Percentiles rank a stretch among this genome's conserved stretches.
Conservation (phyloP, 2,329 filamentous ascomycete genomes). For the Tolypocladium pustulatum region DNA sequence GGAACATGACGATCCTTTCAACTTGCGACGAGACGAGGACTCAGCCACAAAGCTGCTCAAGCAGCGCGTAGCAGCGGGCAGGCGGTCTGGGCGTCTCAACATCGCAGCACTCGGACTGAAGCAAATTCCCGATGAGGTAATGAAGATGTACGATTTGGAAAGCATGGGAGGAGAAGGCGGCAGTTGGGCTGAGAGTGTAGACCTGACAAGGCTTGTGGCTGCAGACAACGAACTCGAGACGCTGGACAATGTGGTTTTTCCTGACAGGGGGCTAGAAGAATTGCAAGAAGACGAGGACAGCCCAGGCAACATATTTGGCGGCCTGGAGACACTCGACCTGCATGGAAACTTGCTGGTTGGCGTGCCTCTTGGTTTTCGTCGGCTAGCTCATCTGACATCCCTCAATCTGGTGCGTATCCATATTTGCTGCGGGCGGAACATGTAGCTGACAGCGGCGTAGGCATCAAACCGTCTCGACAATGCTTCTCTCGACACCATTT, state of each 20-base stretch:
- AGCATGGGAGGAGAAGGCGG: slow-evolving; percentile 50
- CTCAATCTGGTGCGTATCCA: slow-evolving; percentile 61
- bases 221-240: slow-evolving; percentile 81
- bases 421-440: background rate
- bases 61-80: slow-evolving; percentile 61
- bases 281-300: slow-evolving; percentile 55
- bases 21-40: slow-evolving; percentile 47
- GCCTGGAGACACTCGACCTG: slow-evolving; percentile 70
- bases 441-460: slow-evolving; percentile 27
- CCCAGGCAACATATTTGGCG: slow-evolving; percentile 67
- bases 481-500: slow-evolving; percentile 59
- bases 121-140: slow-evolving; percentile 69
- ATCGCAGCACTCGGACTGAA: slow-evolving; percentile 76
- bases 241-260: slow-evolving; percentile 67
- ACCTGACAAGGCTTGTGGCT: slow-evolving; percentile 72
- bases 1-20: slow-evolving; percentile 55
- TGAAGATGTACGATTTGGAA: slow-evolving; percentile 83
- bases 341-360: slow-evolving; percentile 71
- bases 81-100: slow-evolving; percentile 73
- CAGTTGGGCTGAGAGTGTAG: slow-evolving; percentile 86
- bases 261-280: slow-evolving; percentile 52
- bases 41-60: slow-evolving; percentile 57
- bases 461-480: slow-evolving; percentile 74
- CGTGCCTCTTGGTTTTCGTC: slow-evolving; percentile 65
- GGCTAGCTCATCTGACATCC: slow-evolving; percentile 62